phyloP scores from a whole-genome alignment of 805 yeast genomes.

The Candida takata region DNA sequence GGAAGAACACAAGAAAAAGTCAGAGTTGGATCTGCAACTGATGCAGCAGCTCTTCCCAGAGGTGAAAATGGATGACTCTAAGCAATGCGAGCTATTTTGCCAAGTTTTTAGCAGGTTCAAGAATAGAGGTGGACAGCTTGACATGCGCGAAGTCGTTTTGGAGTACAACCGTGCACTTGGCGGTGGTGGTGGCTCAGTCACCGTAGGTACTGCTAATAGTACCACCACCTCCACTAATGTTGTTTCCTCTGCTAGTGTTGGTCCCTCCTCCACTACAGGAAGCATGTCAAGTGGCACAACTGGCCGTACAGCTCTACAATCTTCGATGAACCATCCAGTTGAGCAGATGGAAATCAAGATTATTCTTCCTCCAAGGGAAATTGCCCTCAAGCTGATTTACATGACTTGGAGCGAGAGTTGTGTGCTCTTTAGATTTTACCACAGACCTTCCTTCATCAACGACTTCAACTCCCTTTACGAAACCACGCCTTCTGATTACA shows the following conservation, averaged over 20 bases:
- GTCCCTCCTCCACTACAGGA: too few species aligned
- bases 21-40: not conserved
- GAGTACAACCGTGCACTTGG: conserved; percentile 9
- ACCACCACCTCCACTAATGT: too few species aligned
- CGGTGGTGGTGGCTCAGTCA: not conserved
- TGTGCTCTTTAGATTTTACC: conserved; percentile 77
- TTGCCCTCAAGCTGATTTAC: conserved; percentile 65
- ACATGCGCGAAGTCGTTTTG: conserved; percentile 12
- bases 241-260: too few species aligned
- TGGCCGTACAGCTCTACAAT: too few species aligned
- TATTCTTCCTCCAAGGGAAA: conserved; percentile 69
- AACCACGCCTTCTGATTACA: conserved; percentile 67
- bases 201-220: too few species aligned
- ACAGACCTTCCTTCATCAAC: conserved; percentile 71
- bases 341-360: conserved; percentile 40
- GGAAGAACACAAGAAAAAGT: conserved; percentile 3
- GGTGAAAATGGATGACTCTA: conserved; percentile 8
- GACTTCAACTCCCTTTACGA: conserved; percentile 73
- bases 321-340: not conserved
- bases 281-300: too few species aligned
- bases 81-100: conserved; percentile 15
- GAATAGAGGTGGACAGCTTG: conserved; percentile 14
- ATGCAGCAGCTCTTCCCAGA: conserved; percentile 16
- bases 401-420: conserved; percentile 86
- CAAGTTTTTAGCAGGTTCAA: conserved; percentile 13